A percentile compares a stretch with the other conserved stretches of the same genome.
Evolutionary conservation across 2,329 filamentous ascomycete genomes (phyloP).

Genomic region (Emmonsiellopsis sp.): DNA sequence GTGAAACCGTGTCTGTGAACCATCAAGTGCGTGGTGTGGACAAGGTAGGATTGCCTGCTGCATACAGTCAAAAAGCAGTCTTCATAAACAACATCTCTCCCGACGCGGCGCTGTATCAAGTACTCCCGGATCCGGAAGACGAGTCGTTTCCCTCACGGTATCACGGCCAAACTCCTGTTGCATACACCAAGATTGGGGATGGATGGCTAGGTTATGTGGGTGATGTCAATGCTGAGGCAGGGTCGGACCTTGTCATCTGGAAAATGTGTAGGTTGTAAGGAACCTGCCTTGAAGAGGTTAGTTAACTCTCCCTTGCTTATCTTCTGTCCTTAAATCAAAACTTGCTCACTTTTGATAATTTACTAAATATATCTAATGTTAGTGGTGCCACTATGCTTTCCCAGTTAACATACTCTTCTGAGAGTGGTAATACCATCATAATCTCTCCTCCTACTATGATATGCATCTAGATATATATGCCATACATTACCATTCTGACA

Average conservation of each 20-base stretch:
- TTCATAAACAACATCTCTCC: conserved; percentile 6
- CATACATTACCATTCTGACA: too few species aligned
- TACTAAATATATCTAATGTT: too few species aligned
- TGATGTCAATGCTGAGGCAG: conserved; percentile 19
- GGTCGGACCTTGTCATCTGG: conserved; percentile 13
- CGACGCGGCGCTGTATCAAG: conserved; percentile 5
- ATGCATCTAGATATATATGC: too few species aligned
- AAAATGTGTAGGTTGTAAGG: conserved; percentile 17
- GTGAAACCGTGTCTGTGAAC: conserved; percentile 15
- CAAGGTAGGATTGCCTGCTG: neutral
- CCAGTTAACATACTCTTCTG: too few species aligned
- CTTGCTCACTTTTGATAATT: too few species aligned
- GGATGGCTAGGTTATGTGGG: conserved; percentile 21
- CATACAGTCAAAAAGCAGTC: conserved; percentile 10
- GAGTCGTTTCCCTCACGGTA: conserved; percentile 13
- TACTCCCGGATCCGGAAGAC: conserved; percentile 2
- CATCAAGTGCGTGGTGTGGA: neutral
- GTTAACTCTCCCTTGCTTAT: too few species aligned
- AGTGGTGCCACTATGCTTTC: too few species aligned
- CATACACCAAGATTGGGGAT: conserved; percentile 15
- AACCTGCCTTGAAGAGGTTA: too few species aligned
- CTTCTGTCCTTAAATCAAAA: too few species aligned
- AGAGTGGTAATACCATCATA: too few species aligned
- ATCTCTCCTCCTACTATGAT: too few species aligned
- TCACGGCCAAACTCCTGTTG: conserved; percentile 16